Evolutionary conservation across 208 protist species (phyloP), one percentile per base, ranked within the genome.

Genomic region (Crithidia fasciculata): DNA sequence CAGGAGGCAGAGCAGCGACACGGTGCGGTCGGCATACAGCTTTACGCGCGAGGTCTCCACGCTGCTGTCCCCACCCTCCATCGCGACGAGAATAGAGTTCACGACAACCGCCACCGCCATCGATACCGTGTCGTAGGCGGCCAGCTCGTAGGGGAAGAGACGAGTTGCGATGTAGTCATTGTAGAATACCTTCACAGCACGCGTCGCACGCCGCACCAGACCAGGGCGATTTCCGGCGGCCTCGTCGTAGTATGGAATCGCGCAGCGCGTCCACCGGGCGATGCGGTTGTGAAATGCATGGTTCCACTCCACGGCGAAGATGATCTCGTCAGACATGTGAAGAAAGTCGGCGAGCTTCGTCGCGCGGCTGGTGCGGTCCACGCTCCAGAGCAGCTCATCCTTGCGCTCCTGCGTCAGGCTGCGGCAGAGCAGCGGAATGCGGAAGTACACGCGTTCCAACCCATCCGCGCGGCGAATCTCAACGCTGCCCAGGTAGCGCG

Each of bases 301-400:
- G 18, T 67, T 61, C 62, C 81, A 76, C 81, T 95, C 89, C 3
- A 96, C 86, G 60, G 89, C 84, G 68, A 94, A 93, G 54, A 96
- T 96, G 19, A 96, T 53, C 68, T 92, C 89, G 61, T 94, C 89
- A 16, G 80, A 81, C 61, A 82, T 87, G 74, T 95, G 83, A 12
- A 94, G n/a, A 65, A 96, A 95, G 60, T 94, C 92, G 37, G 81
- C 69, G n/a, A 96, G 72, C 70, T 94, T 94, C 15, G 86, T 90
- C 49, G 82, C 77, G 8, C 88, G 82, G 69, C 84, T 94, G 19
- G 82, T 91, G 64, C 92, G 85, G 72, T 95, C 88, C 10, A 95
- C 83, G 19, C 68, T 58, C 89, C 88, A 93, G 19, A 96, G 80
- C 44, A 96, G 70, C 71, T 78, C 69, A 49, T 92, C 79, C 77